Percentiles rank a stretch among this genome's conserved stretches.
These are phyloP conservation scores for Rutstroemia sp. DNA, from an alignment of 2,329 filamentous ascomycete genomes.

Conservation along the genomic window DNA sequence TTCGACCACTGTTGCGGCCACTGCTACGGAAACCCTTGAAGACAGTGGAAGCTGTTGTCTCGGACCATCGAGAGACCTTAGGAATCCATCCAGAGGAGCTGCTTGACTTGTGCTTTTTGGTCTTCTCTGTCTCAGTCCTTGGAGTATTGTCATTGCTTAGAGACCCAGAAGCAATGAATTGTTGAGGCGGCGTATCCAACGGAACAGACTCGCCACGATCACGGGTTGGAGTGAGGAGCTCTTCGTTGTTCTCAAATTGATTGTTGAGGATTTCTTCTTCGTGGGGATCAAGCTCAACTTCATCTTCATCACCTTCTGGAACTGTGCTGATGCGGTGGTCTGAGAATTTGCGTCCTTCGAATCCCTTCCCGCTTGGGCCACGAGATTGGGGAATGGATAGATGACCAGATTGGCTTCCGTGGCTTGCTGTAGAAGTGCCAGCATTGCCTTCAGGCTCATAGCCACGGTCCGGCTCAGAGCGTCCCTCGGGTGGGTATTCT, in stretches of 20 bases:
- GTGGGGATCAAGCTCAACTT: slow-evolving; percentile 36
- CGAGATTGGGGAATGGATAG: slow-evolving; percentile 51
- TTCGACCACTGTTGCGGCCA: slow-evolving; percentile 48
- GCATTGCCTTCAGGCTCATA: slow-evolving; percentile 81
- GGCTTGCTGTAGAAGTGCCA: slow-evolving; percentile 65
- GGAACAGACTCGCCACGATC: slow-evolving; percentile 48
- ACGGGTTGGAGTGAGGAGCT: slow-evolving; percentile 52
- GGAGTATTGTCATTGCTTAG: slow-evolving; percentile 76
- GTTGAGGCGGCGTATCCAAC: slow-evolving; percentile 51
- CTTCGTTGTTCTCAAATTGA: slow-evolving; percentile 52
- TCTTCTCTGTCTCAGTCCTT: slow-evolving; percentile 51
- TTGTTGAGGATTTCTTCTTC: slow-evolving; percentile 43
- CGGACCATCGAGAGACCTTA: slow-evolving; percentile 95
- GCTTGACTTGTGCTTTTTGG: slow-evolving; percentile 82
- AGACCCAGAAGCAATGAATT: slow-evolving; percentile 31
- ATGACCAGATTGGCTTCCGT: slow-evolving; percentile 69
- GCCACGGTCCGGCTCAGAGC: slow-evolving; percentile 62
- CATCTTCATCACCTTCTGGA: slow-evolving; percentile 71
- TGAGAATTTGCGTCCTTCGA: slow-evolving; percentile 45
- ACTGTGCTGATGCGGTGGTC: slow-evolving; percentile 88
- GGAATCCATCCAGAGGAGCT: slow-evolving; percentile 74
- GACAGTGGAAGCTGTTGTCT: slow-evolving; percentile 85
- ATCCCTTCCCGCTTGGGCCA: slow-evolving; percentile 33
- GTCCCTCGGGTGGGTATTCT: slow-evolving; percentile 52
- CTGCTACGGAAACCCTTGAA: slow-evolving; percentile 69